phyloP scores from a whole-genome alignment of 2,329 filamentous ascomycete genomes.

The Alternaria brassicae region DNA sequence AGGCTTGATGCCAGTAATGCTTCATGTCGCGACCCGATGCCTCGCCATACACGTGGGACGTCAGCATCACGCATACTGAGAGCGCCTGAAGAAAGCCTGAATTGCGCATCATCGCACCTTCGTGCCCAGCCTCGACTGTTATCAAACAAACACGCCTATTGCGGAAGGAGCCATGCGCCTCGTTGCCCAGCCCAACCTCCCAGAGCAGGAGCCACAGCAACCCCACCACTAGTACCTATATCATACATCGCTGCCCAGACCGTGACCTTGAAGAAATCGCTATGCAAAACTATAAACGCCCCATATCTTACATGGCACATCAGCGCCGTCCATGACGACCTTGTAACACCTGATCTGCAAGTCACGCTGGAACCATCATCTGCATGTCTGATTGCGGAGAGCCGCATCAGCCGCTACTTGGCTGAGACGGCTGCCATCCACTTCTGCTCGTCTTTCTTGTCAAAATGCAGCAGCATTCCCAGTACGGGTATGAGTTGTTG shows the following conservation, averaged over 20 bases:
- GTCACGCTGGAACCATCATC: conserved; percentile 9
- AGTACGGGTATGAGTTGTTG: conserved; percentile 79
- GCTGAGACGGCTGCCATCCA: conserved; percentile 78
- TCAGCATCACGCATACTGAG: neutral
- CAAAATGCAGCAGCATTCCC: conserved; percentile 77
- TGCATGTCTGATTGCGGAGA: conserved; percentile 21
- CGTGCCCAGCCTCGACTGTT: neutral
- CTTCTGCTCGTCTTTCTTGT: conserved; percentile 82
- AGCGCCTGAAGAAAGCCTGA: neutral
- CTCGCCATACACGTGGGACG: neutral
- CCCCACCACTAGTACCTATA: conserved; percentile 8
- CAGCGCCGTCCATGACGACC: neutral
- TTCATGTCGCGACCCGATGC: conserved; percentile 1
- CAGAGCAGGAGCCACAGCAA: neutral
- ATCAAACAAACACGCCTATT: neutral
- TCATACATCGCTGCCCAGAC: conserved; percentile 4
- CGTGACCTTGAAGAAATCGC: conserved; percentile 13
- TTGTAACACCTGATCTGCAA: conserved; percentile 4
- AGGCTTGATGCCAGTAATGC: conserved; percentile 3
- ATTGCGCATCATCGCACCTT: neutral
- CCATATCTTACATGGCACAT: neutral
- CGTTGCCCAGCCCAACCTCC: neutral
- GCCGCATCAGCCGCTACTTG: conserved; percentile 31
- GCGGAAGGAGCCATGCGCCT: neutral
- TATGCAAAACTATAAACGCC: conserved; percentile 7